Evolutionary conservation across 345 rosid species (phyloP).

Genomic region (Durio zibethinus): DNA sequence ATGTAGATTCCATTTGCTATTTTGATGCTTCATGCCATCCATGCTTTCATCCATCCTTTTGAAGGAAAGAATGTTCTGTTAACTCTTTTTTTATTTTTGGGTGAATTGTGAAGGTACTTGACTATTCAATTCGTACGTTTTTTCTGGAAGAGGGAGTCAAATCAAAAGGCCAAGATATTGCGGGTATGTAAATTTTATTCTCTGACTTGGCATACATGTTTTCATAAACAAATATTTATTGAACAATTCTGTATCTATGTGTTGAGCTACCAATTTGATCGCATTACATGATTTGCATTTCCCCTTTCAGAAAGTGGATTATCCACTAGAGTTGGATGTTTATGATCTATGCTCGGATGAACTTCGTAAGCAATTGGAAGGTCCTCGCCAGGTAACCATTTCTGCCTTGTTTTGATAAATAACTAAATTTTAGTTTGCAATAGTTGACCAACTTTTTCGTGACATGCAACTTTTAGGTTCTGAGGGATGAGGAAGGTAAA

Average conservation of each 20-base stretch:
- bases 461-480: constrained; percentile 36
- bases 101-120: constrained; percentile 41
- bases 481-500: constrained; percentile 88
- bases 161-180: constrained; percentile 97
- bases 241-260: not conserved
- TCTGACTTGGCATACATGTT: constrained; percentile 4
- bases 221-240: not conserved
- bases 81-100: not conserved
- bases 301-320: constrained; percentile 80
- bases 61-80: not conserved
- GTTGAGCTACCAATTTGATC: not conserved
- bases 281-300: constrained; percentile 13
- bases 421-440: constrained; percentile 2
- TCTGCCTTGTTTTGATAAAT: constrained; percentile 7
- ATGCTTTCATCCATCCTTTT: not conserved
- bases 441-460: constrained; percentile 16
- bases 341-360: constrained; percentile 86
- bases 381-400: constrained; percentile 75
- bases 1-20: not conserved
- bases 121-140: constrained; percentile 96
- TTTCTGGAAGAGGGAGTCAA: constrained; percentile 99
- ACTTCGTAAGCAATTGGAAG: constrained; percentile 65
- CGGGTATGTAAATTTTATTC: constrained; percentile 45
- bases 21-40: not conserved
- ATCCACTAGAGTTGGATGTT: constrained; percentile 86